Evolutionary conservation across 768 basidiomycete genomes (phyloP).

Genomic region (Gymnopilus junonius): DNA sequence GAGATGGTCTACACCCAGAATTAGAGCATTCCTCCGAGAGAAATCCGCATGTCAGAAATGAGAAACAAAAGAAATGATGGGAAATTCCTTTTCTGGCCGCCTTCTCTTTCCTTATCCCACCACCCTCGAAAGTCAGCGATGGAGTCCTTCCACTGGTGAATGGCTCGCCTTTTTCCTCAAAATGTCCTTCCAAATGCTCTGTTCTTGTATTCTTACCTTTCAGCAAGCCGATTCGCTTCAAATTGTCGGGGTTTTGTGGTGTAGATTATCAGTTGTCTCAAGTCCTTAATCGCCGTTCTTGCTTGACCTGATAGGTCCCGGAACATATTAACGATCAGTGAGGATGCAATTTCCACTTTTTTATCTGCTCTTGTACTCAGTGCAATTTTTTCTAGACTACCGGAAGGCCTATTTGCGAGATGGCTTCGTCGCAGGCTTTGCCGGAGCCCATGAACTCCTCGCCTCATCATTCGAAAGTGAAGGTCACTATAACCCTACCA

Average conservation of each 20-base stretch:
- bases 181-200: constrained; percentile 17
- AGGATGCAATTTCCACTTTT: too few species aligned
- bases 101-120: constrained; percentile 22
- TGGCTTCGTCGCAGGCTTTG: constrained; percentile 27
- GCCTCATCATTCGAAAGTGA: constrained; percentile 80
- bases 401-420: constrained; percentile 1
- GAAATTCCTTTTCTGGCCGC: constrained; percentile 16
- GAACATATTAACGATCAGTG: constrained; percentile 8
- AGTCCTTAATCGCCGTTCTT: constrained; percentile 19
- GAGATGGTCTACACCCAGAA: not conserved
- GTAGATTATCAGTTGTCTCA: constrained; percentile 18
- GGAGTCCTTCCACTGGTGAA: constrained; percentile 21
- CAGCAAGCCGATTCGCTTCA: constrained; percentile 15
- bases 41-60: constrained; percentile 3
- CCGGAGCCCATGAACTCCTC: constrained; percentile 81
- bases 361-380: too few species aligned
- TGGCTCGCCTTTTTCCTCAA: constrained; percentile 4
- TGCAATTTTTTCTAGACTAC: not conserved
- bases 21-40: not conserved
- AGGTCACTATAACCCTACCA: constrained; percentile 62
- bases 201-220: constrained; percentile 5
- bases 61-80: constrained; percentile 10
- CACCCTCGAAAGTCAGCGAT: constrained; percentile 15
- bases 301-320: constrained; percentile 6
- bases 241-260: constrained; percentile 14